A percentile compares a stretch with the other conserved stretches of the same genome.
Conservation (phyloP, 2,329 filamentous ascomycete species). For the Microcyclosporella mali region DNA sequence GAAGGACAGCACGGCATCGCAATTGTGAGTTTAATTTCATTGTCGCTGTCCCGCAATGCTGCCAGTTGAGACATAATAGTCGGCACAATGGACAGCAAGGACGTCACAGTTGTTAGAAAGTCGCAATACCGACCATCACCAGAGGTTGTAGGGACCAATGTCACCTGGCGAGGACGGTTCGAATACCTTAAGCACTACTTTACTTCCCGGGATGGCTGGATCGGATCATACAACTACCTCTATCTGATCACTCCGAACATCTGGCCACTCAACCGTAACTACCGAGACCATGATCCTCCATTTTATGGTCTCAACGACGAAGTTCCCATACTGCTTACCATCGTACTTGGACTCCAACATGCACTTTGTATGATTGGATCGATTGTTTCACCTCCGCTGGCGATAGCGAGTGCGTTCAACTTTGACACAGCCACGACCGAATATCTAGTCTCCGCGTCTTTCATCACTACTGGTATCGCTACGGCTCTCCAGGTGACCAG, state of each 20-base stretch:
- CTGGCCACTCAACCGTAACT: constrained; percentile 6
- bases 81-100: too few species aligned
- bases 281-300: constrained; percentile 3
- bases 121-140: too few species aligned
- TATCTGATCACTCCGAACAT: constrained; percentile 12
- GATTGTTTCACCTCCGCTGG: constrained; percentile 6
- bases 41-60: too few species aligned
- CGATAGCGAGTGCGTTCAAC: constrained; percentile 6
- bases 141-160: too few species aligned
- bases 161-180: too few species aligned
- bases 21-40: too few species aligned
- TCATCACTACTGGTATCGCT: constrained; percentile 9
- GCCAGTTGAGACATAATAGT: too few species aligned
- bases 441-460: constrained; percentile 9
- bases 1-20: too few species aligned
- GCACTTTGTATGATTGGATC: constrained; percentile 9
- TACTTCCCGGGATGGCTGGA: constrained; percentile 4
- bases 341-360: constrained; percentile 9
- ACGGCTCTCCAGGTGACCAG: constrained; percentile 9
- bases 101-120: too few species aligned
- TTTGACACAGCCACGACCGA: constrained; percentile 1
- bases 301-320: constrained; percentile 10
- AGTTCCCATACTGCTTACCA: constrained; percentile 8
- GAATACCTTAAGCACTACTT: constrained; percentile 1
- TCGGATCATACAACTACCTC: constrained; percentile 9